Conservation (phyloP, 1,284 basidiomycete species). For the Pseudozyma hubeiensis region DNA sequence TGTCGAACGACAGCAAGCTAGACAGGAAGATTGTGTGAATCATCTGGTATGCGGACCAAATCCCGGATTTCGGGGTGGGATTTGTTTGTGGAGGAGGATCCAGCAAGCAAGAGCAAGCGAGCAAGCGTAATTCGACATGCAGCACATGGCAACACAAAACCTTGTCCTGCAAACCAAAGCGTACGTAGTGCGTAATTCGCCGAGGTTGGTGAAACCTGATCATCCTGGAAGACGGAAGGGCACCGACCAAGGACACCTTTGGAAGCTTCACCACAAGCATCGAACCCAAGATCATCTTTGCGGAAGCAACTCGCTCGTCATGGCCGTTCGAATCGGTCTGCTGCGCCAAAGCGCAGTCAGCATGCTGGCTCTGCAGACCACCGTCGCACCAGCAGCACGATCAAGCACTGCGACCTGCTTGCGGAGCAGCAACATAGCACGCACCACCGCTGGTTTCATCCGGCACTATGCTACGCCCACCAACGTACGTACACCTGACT, state of each 20-base stretch:
- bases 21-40: not conserved
- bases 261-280: too few relatives aligned
- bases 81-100: constrained; percentile 15
- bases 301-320: not conserved
- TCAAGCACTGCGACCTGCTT: not conserved
- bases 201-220: constrained; percentile 4
- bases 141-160: too few relatives aligned
- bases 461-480: constrained; percentile 24
- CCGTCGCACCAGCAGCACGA: too few relatives aligned
- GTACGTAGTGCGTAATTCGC: constrained; percentile 7
- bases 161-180: constrained; percentile 12
- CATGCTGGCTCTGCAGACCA: not conserved
- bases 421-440: not conserved
- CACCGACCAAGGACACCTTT: too few relatives aligned
- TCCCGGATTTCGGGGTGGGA: constrained; percentile 5
- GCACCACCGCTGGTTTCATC: not conserved
- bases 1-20: constrained; percentile 7
- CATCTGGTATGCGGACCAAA: not conserved
- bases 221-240: too few relatives aligned
- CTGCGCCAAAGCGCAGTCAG: constrained; percentile 6
- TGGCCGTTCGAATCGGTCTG: constrained; percentile 3
- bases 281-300: too few relatives aligned
- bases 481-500: constrained; percentile 18
- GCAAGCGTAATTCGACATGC: not conserved
- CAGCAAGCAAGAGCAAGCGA: too few relatives aligned